Conservation (phyloP, 257 asterid genomes). For the Paraleonurus japonicus region DNA sequence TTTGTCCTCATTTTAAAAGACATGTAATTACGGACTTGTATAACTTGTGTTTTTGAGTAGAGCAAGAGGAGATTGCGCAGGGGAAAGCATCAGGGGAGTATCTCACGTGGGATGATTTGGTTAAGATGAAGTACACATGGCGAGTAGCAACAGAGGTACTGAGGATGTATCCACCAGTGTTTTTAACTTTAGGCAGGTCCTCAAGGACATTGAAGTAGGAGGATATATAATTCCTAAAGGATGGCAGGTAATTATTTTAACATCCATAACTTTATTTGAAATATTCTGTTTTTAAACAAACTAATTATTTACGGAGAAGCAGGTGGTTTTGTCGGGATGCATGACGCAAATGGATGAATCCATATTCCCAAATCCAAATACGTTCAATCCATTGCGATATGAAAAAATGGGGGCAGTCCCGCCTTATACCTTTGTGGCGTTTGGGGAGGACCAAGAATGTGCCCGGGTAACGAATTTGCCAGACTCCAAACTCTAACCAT, state of each 20-base stretch:
- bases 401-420: neutral
- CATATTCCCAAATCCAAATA: constrained; percentile 15
- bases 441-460: constrained; percentile 21
- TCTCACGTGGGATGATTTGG: constrained; percentile 1
- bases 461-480: constrained; percentile 16
- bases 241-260: neutral
- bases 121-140: constrained; percentile 4
- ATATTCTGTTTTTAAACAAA: neutral
- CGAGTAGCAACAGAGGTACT: neutral
- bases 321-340: constrained; percentile 14
- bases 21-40: neutral
- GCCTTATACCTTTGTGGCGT: constrained; percentile 9
- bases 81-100: neutral
- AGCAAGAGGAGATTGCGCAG: neutral
- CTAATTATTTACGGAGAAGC: neutral
- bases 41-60: neutral
- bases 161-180: neutral
- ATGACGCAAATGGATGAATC: constrained; percentile 21
- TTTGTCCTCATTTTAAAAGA: neutral
- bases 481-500: neutral
- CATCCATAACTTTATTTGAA: no score
- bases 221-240: constrained; percentile 17
- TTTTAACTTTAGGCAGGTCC: neutral
- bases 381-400: constrained; percentile 6
- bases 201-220: constrained; percentile 5